Percentiles rank a stretch among this genome's conserved stretches.
These are phyloP conservation scores for Phytophthora sansomeana DNA, from an alignment of 352 stramenopile species.

Conservation along the genomic window DNA sequence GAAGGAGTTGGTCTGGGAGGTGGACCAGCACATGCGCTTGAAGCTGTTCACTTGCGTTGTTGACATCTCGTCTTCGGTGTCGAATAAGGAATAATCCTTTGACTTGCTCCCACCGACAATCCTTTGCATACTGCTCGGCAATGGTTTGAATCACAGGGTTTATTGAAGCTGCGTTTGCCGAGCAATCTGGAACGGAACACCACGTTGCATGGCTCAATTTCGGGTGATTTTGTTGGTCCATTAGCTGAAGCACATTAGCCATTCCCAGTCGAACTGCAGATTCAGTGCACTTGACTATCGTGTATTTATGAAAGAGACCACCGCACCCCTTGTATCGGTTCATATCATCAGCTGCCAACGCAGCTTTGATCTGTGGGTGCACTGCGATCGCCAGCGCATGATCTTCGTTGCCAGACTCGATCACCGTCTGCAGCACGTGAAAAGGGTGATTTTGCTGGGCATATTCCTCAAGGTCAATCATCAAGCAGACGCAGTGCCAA, in stretches of 20 bases:
- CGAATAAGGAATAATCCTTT: constrained; percentile 13
- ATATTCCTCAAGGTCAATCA: not conserved
- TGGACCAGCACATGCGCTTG: not conserved
- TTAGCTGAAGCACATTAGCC: not conserved
- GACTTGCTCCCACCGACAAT: constrained; percentile 8
- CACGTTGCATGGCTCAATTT: constrained; percentile 1
- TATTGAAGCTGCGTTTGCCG: not conserved
- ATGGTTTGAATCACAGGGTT: constrained; percentile 1
- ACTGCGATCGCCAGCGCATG: not conserved
- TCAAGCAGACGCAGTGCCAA: constrained; percentile 7
- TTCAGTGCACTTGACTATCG: not conserved
- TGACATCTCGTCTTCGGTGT: not conserved
- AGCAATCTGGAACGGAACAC: not conserved
- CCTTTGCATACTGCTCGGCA: constrained; percentile 1
- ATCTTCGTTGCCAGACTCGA: not conserved
- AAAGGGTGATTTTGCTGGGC: constrained; percentile 12
- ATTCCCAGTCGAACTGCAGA: constrained; percentile 7
- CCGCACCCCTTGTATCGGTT: not conserved
- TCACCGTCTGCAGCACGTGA: constrained; percentile 1
- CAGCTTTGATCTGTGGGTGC: constrained; percentile 1
- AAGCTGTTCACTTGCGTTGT: not conserved
- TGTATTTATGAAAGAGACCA: not conserved
- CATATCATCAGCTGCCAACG: not conserved
- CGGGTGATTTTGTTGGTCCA: constrained; percentile 5
- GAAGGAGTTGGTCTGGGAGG: constrained; percentile 7